Conservation (phyloP, 148 eudicot genomes). For the Dysphania ambrosioides region DNA sequence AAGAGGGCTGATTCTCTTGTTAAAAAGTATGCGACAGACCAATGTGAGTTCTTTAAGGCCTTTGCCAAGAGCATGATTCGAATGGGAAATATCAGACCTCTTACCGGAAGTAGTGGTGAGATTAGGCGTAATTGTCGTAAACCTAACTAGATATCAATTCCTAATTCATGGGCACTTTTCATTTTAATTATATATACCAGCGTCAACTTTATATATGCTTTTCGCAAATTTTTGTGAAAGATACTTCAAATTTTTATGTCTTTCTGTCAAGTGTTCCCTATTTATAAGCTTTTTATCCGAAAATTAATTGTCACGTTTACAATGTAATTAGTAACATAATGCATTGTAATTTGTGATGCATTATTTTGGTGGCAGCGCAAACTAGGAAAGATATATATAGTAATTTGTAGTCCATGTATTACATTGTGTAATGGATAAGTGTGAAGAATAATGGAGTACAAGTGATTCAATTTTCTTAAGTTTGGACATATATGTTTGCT, state of each 20-base stretch:
- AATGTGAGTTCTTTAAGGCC: slow-evolving; percentile 40
- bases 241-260: too few species aligned
- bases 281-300: too few species aligned
- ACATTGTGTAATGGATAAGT: neutral
- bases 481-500: too few species aligned
- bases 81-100: slow-evolving; percentile 65
- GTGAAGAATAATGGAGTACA: neutral
- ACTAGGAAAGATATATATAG: too few species aligned
- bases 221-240: neutral
- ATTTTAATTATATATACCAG: neutral
- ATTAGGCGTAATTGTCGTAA: slow-evolving; percentile 58
- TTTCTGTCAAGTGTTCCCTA: too few species aligned
- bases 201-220: neutral
- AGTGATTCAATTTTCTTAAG: neutral
- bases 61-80: slow-evolving; percentile 52
- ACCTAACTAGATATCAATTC: slow-evolving; percentile 20
- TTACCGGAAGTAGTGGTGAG: slow-evolving; percentile 59
- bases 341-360: too few species aligned
- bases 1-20: slow-evolving; percentile 40
- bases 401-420: too few species aligned
- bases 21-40: slow-evolving; percentile 31
- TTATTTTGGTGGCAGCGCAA: too few species aligned
- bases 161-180: neutral
- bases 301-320: too few species aligned
- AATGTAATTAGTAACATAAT: too few species aligned